Base-by-base conservation (phyloP, 192 early-diverging fungal genomes). In the Diversispora epigaea region DNA sequence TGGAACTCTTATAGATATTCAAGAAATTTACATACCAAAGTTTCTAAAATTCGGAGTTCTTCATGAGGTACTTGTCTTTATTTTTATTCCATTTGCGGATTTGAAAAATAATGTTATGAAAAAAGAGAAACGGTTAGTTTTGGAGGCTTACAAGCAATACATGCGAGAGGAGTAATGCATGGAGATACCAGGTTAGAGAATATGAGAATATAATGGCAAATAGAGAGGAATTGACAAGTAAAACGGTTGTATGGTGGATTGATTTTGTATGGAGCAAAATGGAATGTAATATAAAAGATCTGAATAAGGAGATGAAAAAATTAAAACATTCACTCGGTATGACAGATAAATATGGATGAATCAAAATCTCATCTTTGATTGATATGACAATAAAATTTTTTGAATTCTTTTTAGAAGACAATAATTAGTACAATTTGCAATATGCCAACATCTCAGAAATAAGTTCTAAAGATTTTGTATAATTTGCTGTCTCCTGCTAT, bases 121-220 rank as follows among this genome's bases (percentile, higher is more conserved):
- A 71, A 2, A 71, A 40, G 3, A 71, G 19, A 56, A 71, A 39
- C 52, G 57, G 69, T 56, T 71, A 2, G 54, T 54, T n/a, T 71
- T 43, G 32, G 54, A 1, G 49, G 68, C 19, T 70, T 70, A 70
- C 68, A 22, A 50, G 49, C 54, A 44, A 75, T 80, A 60, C 79
- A 80, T 47, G 15, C 54, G 4, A 41, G 68, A 19, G 79, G 71
- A 55, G 71, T 80, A 15, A 17, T 68, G 7, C 79, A 80, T 69
- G 75, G 79, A 3, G 79, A 76, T 41, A 74, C 73, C 19, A 61
- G 66, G 19, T 52, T 73, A 47, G n/a, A n/a, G n/a, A n/a, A n/a
- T n/a, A n/a, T n/a, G 57, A 77, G 11, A 80, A 80, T 54, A 80
- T 77, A 70, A 14, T 80, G 6, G 57, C 75, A 19, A 6, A 69